A percentile compares a stretch with the other conserved stretches of the same genome.
Evolutionary conservation across 2,329 filamentous ascomycete species (phyloP).

Genomic region (Clonostachys byssicola): DNA sequence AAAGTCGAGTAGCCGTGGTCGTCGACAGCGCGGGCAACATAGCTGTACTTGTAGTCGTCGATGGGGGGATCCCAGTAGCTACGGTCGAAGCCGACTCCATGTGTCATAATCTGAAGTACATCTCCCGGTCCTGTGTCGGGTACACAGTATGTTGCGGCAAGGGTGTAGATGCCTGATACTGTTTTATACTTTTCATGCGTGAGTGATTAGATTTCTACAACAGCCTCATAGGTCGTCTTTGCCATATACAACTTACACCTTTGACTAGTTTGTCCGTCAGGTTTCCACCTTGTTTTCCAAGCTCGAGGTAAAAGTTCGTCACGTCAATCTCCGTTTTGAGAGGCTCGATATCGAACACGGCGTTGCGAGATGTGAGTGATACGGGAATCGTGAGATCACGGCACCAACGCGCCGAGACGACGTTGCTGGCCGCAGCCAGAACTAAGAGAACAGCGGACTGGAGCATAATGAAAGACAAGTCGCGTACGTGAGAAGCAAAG

Average conservation of each 20-base stretch:
- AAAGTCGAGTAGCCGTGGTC: constrained; percentile 55
- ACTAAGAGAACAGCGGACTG: constrained; percentile 1
- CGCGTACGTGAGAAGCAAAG: background rate
- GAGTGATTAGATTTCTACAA: background rate
- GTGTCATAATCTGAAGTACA: constrained; percentile 32
- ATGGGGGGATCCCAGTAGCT: constrained; percentile 59
- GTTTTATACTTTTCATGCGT: constrained; percentile 33
- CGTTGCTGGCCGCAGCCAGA: constrained; percentile 1
- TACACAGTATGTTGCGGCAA: constrained; percentile 58
- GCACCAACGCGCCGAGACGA: constrained; percentile 28
- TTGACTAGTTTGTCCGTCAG: constrained; percentile 35
- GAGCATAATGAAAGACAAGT: constrained; percentile 1
- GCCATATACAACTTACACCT: constrained; percentile 26
- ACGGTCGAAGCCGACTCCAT: constrained; percentile 32
- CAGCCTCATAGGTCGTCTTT: constrained; percentile 4
- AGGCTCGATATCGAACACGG: constrained; percentile 42
- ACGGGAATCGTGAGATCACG: constrained; percentile 52
- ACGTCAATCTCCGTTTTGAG: constrained; percentile 51
- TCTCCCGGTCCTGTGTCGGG: constrained; percentile 38
- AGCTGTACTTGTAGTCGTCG: constrained; percentile 59
- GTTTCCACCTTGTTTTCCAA: constrained; percentile 45
- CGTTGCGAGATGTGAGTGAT: constrained; percentile 47
- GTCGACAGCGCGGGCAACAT: constrained; percentile 50
- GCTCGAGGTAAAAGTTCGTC: constrained; percentile 47
- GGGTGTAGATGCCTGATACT: constrained; percentile 47